Evolutionary conservation across 768 basidiomycete species (phyloP), one percentile per base, ranked within the genome.

Genomic region (Steccherinum ochraceum): DNA sequence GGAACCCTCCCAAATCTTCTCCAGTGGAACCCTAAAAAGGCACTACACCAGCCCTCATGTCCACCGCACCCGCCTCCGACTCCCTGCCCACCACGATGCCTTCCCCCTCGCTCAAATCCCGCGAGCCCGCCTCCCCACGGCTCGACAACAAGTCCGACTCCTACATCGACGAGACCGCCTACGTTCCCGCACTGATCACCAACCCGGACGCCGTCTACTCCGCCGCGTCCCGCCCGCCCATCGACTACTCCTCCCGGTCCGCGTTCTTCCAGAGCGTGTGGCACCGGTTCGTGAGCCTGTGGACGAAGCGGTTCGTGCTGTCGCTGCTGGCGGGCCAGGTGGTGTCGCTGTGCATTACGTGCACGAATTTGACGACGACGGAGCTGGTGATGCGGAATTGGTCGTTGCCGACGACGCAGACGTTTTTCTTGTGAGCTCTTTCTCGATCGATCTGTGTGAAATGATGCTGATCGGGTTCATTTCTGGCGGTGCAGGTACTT

Each of bases 301-400:
- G 89, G 87, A 90, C 89, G 7, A 75, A 71, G 49, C 79, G 81
- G 11, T 91, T 93, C 66, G 63, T 79, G 7, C 70, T 87, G 24
- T 79, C 84, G 19, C 64, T 93, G 27, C 48, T 91, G 23, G 82
- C 86, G 2, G 91, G 91, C 12, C 91, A 93, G 65, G 64, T 92
- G 24, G 83, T 92, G 26, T 91, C 90, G 46, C 63, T 93, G 47
- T 93, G 91, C 64, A 93, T 93, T 51, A 92, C 89, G 12, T 89
- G 86, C 65, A 93, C 90, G 48, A 93, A 85, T 61, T 84, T 92
- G 23, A 86, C 87, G 30, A 93, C 91, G 3, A 86, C 87, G 18
- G 88, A 91, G 64, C 73, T 93, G 27, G 77, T 82, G 10, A 67
- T 49, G 27, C 70, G 87, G 48, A 80, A 81, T 60, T 91, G 89